phyloP scores from a whole-genome alignment of 257 asterid species.

The Apocynum venetum region DNA sequence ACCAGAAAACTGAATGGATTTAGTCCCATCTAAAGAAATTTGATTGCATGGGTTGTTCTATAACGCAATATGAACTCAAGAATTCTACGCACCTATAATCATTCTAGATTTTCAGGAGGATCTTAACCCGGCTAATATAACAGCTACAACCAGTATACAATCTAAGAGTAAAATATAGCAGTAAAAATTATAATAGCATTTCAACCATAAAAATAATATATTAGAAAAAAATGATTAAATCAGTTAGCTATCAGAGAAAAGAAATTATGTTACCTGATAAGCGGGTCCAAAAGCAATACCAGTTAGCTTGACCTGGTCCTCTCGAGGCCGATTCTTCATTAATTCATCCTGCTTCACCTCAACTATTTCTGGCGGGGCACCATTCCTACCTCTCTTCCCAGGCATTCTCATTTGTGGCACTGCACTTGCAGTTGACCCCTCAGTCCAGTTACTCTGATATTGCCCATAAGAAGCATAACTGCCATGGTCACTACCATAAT shows the following conservation, averaged over 20 bases:
- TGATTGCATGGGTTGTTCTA: background rate
- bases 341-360: slow-evolving; percentile 97
- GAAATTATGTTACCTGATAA: slow-evolving; percentile 50
- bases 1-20: background rate
- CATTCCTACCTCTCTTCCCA: slow-evolving; percentile 76
- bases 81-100: background rate
- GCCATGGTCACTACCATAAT: slow-evolving; percentile 30
- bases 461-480: slow-evolving; percentile 36
- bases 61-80: background rate
- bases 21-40: background rate
- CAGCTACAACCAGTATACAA: background rate
- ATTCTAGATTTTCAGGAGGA: background rate
- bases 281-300: slow-evolving; percentile 97
- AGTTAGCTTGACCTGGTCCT: slow-evolving; percentile 73
- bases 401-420: slow-evolving; percentile 38
- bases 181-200: background rate
- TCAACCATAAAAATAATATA: background rate
- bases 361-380: slow-evolving; percentile 46
- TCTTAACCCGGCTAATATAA: background rate
- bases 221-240: background rate
- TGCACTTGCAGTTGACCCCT: slow-evolving; percentile 23
- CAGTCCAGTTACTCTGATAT: slow-evolving; percentile 41
- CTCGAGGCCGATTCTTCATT: slow-evolving; percentile 88
- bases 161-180: background rate
- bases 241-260: background rate